phyloP scores from a whole-genome alignment of 257 asterid genomes.

The Solanum raphanifolium region DNA sequence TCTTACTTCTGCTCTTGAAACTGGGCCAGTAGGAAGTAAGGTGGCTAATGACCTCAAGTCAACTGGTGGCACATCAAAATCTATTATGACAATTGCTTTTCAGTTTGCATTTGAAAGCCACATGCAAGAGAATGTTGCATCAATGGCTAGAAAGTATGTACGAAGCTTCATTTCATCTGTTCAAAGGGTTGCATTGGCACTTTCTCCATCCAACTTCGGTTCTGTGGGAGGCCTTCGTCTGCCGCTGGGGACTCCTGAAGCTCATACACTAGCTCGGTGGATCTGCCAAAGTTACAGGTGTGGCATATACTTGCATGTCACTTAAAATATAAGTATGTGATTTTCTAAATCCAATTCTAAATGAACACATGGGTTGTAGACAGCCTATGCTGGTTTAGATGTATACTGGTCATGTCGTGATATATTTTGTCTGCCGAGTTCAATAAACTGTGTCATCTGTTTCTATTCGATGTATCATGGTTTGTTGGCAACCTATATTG shows the following conservation, averaged over 20 bases:
- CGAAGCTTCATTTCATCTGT: constrained; percentile 82
- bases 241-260: constrained; percentile 79
- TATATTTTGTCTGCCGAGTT: background rate
- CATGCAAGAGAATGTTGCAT: constrained; percentile 77
- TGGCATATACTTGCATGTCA: background rate
- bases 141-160: constrained; percentile 77
- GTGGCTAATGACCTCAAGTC: constrained; percentile 27
- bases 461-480: background rate
- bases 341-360: background rate
- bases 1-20: constrained; percentile 84
- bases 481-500: background rate
- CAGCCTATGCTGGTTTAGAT: background rate
- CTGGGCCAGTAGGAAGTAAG: constrained; percentile 52
- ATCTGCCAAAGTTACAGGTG: constrained; percentile 79
- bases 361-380: background rate
- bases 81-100: constrained; percentile 77
- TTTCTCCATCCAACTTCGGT: constrained; percentile 63
- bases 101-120: constrained; percentile 81
- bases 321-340: background rate
- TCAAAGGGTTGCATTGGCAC: constrained; percentile 85
- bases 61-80: constrained; percentile 36
- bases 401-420: background rate
- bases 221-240: constrained; percentile 50
- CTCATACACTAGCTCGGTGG: constrained; percentile 78
- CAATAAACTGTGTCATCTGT: background rate